Base-by-base conservation (phyloP, 345 rosid genomes). In the Sisymbrium irio region DNA sequence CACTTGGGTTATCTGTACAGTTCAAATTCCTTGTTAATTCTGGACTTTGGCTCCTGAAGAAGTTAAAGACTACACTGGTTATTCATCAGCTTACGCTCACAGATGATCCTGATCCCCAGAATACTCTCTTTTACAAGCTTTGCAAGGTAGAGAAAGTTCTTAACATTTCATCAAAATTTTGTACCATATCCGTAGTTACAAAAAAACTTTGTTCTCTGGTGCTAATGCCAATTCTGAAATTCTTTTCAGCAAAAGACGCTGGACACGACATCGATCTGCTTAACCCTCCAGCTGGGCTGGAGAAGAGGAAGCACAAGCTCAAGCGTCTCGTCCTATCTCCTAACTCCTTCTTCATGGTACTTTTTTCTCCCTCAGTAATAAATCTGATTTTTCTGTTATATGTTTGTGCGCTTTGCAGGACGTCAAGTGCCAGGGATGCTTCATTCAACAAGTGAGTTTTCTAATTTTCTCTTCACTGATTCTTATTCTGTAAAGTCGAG, bases 51-150 rank as follows among this genome's bases (percentile, higher is more conserved):
- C 83, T 92, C 75, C 72, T 96, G 83, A 96, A 92, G 91, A 96
- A 96, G 84, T 74, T 92, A 41, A 96, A 87, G 83, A 87, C 85
- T 60, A 86, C 93, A 41, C 97, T 82, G 74, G 94, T 96, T 84
- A 90, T 96, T 84, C 98, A 96, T 88, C 98, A 92, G 78, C 98
- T 96, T 47, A 96, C 98, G 5, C 87, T 96, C 79, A 89, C 99
- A 0, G 99, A 96, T 79, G 91, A 90, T 64, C 83, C 94, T 40
- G 89, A 89, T 82, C 91, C 92, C 58, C 82, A 69, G 58, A 88
- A 87, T 18, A 90, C 96, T 18, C 89, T 92, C 87, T 81, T 96
- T 62, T 92, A 87, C 86, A 81, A 80, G 65, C 97, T 96, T 60
- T 92, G 89, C 70, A 83, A 90, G 98, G 99, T 90, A 83, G 62